These are phyloP conservation scores for Colletotrichum sp. DNA, from an alignment of 2,329 filamentous ascomycete genomes.

Conservation along the genomic window DNA sequence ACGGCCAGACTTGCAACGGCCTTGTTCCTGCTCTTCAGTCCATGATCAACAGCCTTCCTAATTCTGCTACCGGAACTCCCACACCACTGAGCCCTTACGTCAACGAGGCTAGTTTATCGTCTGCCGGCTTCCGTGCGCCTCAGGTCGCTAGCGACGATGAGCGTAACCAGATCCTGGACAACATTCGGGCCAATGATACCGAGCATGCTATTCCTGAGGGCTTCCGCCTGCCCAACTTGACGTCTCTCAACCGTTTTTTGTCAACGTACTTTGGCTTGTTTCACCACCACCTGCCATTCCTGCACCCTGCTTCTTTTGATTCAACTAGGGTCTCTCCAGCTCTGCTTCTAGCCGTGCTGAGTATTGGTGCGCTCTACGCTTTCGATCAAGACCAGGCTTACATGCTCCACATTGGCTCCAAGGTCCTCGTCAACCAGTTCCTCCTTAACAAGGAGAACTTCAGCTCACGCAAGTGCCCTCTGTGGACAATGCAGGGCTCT, in stretches of 20 bases:
- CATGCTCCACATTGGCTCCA: conserved; percentile 95
- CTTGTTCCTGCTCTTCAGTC: conserved; percentile 71
- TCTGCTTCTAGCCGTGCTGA: conserved; percentile 86
- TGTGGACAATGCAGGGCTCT: conserved; percentile 98
- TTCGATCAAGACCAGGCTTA: conserved; percentile 98
- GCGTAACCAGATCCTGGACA: conserved; percentile 82
- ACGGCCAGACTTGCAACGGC: conserved; percentile 65
- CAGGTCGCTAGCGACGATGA: conserved; percentile 87
- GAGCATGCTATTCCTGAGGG: conserved; percentile 85
- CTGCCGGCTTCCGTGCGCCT: conserved; percentile 73
- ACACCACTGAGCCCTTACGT: conserved; percentile 76
- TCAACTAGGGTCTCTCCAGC: conserved; percentile 81
- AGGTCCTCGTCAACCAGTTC: conserved; percentile 96
- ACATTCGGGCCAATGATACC: conserved; percentile 80
- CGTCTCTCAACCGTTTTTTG: conserved; percentile 87
- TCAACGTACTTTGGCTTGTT: conserved; percentile 97
- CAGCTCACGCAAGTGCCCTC: conserved; percentile 93
- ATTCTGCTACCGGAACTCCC: conserved; percentile 72
- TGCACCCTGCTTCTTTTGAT: conserved; percentile 90
- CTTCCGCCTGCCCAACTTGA: conserved; percentile 83
- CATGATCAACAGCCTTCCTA: conserved; percentile 74
- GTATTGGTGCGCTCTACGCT: conserved; percentile 94
- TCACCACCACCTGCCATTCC: conserved; percentile 94
- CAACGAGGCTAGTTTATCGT: conserved; percentile 54
- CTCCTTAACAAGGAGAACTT: conserved; percentile 98